phyloP scores from a whole-genome alignment of 495 filamentous ascomycete species.

The Xylaria flabelliformis region DNA sequence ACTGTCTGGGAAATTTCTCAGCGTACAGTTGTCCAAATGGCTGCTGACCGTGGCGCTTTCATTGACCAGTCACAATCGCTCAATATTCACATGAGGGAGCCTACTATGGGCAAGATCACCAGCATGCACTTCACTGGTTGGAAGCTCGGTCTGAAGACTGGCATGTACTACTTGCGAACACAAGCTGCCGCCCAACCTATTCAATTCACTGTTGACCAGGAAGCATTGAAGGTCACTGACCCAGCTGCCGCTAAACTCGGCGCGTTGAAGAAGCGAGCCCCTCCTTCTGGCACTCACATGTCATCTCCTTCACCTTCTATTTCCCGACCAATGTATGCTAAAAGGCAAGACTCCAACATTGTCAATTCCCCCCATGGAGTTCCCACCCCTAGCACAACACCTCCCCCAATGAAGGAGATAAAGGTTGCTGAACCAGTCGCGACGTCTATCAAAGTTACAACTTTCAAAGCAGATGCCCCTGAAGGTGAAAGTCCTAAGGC shows the following conservation, averaged over 20 bases:
- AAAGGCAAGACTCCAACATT: constrained; percentile 46
- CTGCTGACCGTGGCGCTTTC: constrained; percentile 95
- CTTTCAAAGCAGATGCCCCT: constrained; percentile 70
- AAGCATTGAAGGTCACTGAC: constrained; percentile 88
- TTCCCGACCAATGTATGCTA: constrained; percentile 50
- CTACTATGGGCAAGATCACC: constrained; percentile 99
- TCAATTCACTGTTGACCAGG: constrained; percentile 99
- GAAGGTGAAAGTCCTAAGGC: constrained; percentile 80
- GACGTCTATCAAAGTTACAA: constrained; percentile 54
- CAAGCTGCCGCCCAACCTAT: constrained; percentile 96
- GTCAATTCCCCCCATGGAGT: constrained; percentile 56
- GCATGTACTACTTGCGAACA: constrained; percentile 99
- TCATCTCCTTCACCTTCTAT: constrained; percentile 46
- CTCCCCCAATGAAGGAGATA: constrained; percentile 59
- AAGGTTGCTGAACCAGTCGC: constrained; percentile 51
- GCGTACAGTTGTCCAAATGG: constrained; percentile 93
- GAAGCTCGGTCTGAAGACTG: constrained; percentile 98
- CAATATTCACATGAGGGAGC: constrained; percentile 99
- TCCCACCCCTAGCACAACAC: constrained; percentile 65
- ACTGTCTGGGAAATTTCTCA: constrained; percentile 99
- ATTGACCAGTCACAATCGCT: constrained; percentile 99
- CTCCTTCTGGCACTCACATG: constrained; percentile 61
- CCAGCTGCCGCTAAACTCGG: constrained; percentile 72
- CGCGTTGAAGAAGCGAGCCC: constrained; percentile 70
- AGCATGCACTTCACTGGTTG: constrained; percentile 99